Percentiles rank a stretch among this genome's conserved stretches.
phyloP scores from a whole-genome alignment of 202 grass and related monocot genomes.

The Schoenoplectus tabernaemontani region DNA sequence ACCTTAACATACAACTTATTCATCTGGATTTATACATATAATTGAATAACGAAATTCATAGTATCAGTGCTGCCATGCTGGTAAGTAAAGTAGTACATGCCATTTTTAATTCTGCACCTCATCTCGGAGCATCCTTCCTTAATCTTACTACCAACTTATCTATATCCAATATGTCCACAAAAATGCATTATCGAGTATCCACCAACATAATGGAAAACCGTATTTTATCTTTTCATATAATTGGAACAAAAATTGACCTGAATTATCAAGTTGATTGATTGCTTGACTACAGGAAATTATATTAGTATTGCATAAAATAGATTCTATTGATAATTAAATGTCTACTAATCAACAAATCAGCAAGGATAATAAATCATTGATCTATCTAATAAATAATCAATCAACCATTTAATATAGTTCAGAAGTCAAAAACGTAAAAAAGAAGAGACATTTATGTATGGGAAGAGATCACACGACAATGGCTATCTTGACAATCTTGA shows the following conservation, averaged over 20 bases:
- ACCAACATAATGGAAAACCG: neutral
- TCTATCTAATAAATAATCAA: neutral
- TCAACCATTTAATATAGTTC: neutral
- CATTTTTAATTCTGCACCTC: neutral
- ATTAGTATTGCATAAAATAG: neutral
- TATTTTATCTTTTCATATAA: neutral
- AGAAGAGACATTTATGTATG: neutral
- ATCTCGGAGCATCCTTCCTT: neutral
- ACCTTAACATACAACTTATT: neutral
- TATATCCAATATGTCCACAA: neutral
- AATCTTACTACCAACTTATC: neutral
- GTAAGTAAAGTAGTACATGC: neutral
- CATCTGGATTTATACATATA: neutral
- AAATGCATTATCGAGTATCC: neutral
- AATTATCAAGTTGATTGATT: neutral
- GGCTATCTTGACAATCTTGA: no score
- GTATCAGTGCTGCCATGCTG: neutral
- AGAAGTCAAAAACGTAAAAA: neutral
- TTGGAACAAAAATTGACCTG: neutral
- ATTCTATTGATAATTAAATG: neutral
- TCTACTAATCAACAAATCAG: neutral
- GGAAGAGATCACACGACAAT: no score
- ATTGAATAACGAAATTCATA: no score
- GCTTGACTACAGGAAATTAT: neutral
- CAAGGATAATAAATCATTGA: neutral